Conservation (phyloP, 495 filamentous ascomycete genomes). For the Hypomontagnella submonticulosa region DNA sequence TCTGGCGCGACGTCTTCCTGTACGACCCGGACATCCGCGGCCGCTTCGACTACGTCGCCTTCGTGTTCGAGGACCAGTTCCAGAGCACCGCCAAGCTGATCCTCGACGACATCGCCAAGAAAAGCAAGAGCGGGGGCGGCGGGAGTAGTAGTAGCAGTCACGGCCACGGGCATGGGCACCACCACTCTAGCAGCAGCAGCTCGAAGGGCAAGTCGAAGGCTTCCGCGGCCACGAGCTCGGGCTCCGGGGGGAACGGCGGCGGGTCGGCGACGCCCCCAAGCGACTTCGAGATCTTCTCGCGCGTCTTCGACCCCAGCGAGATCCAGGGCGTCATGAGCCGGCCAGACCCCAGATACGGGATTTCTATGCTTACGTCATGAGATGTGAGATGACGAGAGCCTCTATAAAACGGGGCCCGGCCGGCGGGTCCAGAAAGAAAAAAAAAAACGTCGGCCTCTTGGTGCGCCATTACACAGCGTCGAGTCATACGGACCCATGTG, state of each 20-base stretch:
- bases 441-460: slow-evolving; percentile 12
- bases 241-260: slow-evolving; percentile 26
- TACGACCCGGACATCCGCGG: slow-evolving; percentile 73
- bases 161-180: slow-evolving; percentile 20
- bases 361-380: slow-evolving; percentile 57
- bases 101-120: slow-evolving; percentile 60
- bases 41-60: slow-evolving; percentile 73
- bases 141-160: slow-evolving; percentile 15
- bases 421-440: not conserved
- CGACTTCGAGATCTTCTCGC: slow-evolving; percentile 57
- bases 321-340: slow-evolving; percentile 54
- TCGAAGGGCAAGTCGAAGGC: slow-evolving; percentile 52
- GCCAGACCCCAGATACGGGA: slow-evolving; percentile 59
- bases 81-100: slow-evolving; percentile 60
- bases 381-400: not conserved
- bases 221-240: slow-evolving; percentile 43
- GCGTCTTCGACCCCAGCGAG: slow-evolving; percentile 54
- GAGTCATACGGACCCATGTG: slow-evolving; percentile 41
- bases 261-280: slow-evolving; percentile 41
- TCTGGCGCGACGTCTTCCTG: slow-evolving; percentile 75
- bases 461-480: slow-evolving; percentile 48
- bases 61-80: slow-evolving; percentile 69
- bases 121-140: slow-evolving; percentile 53
- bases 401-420: not conserved
- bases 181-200: slow-evolving; percentile 28